Conservation (phyloP, 2,329 filamentous ascomycete species). For the Aspergillus carbonarius region DNA sequence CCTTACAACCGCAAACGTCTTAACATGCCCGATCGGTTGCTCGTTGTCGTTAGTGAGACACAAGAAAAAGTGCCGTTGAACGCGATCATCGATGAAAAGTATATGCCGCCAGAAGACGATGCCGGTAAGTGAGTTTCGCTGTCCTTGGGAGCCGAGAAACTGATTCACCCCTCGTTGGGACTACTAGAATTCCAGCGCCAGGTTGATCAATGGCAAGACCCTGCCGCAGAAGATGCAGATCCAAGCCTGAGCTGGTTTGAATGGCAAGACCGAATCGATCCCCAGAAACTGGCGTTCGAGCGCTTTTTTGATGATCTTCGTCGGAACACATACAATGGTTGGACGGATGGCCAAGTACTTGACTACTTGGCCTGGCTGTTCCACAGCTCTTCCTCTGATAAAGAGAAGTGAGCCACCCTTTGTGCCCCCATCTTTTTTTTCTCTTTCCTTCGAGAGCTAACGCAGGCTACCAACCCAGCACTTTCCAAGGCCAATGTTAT, state of each 20-base stretch:
- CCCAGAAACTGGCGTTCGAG: background rate
- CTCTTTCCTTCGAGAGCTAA: background rate
- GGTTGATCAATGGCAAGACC: background rate
- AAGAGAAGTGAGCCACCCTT: background rate
- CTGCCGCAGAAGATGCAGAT: background rate
- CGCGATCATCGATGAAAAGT: background rate
- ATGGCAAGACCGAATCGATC: background rate
- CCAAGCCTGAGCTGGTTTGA: background rate
- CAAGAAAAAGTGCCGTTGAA: background rate
- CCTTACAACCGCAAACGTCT: background rate
- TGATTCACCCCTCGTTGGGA: background rate
- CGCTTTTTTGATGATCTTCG: background rate
- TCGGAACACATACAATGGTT: background rate
- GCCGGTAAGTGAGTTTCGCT: background rate
- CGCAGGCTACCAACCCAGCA: background rate
- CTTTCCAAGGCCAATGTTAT: background rate
- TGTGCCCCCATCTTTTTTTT: background rate
- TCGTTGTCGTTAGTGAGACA: background rate
- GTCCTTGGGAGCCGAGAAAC: background rate
- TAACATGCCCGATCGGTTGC: background rate
- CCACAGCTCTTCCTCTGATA: background rate
- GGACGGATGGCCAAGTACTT: background rate
- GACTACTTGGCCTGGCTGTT: background rate
- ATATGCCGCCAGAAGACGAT: conserved; percentile 2
- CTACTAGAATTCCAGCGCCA: background rate